Percentiles rank a stretch among this genome's conserved stretches.
These are phyloP conservation scores for Trichoderma sp. DNA, from an alignment of 2,329 filamentous ascomycete genomes.

Conservation along the genomic window DNA sequence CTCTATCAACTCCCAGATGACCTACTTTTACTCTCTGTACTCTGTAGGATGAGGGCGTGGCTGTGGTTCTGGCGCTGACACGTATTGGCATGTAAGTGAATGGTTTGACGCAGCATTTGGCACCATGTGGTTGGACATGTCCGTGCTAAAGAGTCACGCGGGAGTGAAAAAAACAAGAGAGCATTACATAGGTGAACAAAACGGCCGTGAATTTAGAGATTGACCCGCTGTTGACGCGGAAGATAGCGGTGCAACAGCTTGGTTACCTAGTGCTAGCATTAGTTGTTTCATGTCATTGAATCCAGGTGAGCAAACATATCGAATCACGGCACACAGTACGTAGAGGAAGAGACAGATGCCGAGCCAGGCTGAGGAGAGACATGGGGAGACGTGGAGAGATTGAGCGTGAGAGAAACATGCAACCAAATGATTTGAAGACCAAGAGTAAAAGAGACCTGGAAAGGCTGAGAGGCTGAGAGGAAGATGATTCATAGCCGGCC, in stretches of 20 bases:
- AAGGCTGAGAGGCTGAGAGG: background rate
- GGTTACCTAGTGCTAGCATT: background rate
- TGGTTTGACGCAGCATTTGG: background rate
- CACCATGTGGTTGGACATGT: slow-evolving; percentile 7
- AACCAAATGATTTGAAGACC: background rate
- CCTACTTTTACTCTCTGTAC: background rate
- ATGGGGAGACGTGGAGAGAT: background rate
- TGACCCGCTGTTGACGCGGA: background rate
- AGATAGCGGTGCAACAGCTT: background rate
- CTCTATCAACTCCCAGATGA: background rate
- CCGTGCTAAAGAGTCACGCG: slow-evolving; percentile 16
- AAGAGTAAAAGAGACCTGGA: background rate
- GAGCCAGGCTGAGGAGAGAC: background rate
- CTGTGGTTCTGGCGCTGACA: slow-evolving; percentile 17
- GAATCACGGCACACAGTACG: background rate
- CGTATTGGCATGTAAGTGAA: slow-evolving; percentile 3
- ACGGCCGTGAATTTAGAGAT: background rate
- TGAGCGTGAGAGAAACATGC: background rate
- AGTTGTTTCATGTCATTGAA: background rate
- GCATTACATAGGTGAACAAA: background rate
- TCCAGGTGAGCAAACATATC: background rate
- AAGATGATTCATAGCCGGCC: background rate
- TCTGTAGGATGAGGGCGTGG: background rate
- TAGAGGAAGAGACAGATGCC: background rate
- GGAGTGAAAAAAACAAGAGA: background rate